Base-by-base conservation (phyloP, 2,329 filamentous ascomycete genomes). In the Dendrostoma leiphaemia region DNA sequence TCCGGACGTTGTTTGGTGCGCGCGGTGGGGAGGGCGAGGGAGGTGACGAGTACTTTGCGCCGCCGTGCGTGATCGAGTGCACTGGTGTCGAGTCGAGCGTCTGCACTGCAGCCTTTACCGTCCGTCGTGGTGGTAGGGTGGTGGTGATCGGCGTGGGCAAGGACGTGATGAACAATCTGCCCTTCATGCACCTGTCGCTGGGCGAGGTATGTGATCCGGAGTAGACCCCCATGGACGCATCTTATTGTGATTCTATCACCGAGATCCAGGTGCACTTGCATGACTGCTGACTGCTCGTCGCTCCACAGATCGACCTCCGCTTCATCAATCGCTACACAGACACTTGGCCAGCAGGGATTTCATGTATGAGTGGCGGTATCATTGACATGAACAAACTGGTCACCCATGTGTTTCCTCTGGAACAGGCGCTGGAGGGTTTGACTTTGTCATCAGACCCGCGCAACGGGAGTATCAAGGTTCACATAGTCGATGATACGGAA, bases 271-370 rank as follows among this genome's bases (percentile, higher is more conserved):
- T 44, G 5, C 8, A 3, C 15, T 3, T 6, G 13, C 29, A 3
- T 21, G 9, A 10, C 2, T 2, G 17, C 37, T 21, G 17, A 24
- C 29, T 50, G 34, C n/a, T 35, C 19, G 17, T 29, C 41, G 1
- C 7, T 37, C 13, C 6, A 24, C 35, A 84, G 80, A 86, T 89
- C 59, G 77, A 88, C 60, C 72, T 89, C 24, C 81, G 79, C 34
- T 89, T 89, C 69, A 89, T 88, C 64, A 88, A 89, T 66, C 76
- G 86, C 7, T 89, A 89, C 64, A 75, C 79, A 37, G 84, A 89
- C 62, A 88, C 85, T 0, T 89, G 86, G 85, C 85, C 85, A 0
- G 77, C 80, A 0, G 86, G 82, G 0, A 85, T 89, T 31, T 74
- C 80, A 6, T 82, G 80, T 45, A 64, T 89, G 26, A 76, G 74